Conservation (phyloP, 1,139 yeast species). For the Pneumocystis oryctolagi region DNA sequence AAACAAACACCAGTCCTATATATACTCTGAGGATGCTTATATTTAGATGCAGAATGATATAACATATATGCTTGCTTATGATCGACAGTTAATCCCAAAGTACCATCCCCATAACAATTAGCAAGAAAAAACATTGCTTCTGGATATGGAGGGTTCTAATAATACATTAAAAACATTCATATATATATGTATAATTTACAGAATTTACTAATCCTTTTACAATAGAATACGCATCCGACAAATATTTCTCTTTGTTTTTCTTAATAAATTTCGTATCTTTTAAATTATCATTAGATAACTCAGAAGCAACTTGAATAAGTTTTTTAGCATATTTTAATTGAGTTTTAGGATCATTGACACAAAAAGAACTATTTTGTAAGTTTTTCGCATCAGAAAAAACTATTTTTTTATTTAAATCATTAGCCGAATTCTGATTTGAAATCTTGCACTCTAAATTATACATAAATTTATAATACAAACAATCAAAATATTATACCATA, state of each 20-base stretch:
- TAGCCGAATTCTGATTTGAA: not conserved
- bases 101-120: slow-evolving; percentile 43
- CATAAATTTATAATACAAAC: not conserved
- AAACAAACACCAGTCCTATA: slow-evolving; percentile 54
- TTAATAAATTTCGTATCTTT: slow-evolving; percentile 32
- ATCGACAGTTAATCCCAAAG: slow-evolving; percentile 39
- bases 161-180: not conserved
- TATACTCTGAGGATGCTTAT: slow-evolving; percentile 42
- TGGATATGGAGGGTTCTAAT: slow-evolving; percentile 16
- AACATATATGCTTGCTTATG: slow-evolving; percentile 44
- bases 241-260: slow-evolving; percentile 40
- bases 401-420: not conserved
- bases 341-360: slow-evolving; percentile 20
- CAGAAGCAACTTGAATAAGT: slow-evolving; percentile 33
- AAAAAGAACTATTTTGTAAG: not conserved
- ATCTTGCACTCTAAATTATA: not conserved
- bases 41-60: slow-evolving; percentile 42
- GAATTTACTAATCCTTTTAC: slow-evolving; percentile 35
- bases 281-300: slow-evolving; percentile 25
- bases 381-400: not conserved
- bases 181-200: slow-evolving; percentile 3
- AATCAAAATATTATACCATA: not conserved
- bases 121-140: slow-evolving; percentile 45
- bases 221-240: slow-evolving; percentile 43
- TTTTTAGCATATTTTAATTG: slow-evolving; percentile 39